These are phyloP conservation scores for Fraxinus excelsior DNA, from an alignment of 257 asterid genomes.

Conservation along the genomic window DNA sequence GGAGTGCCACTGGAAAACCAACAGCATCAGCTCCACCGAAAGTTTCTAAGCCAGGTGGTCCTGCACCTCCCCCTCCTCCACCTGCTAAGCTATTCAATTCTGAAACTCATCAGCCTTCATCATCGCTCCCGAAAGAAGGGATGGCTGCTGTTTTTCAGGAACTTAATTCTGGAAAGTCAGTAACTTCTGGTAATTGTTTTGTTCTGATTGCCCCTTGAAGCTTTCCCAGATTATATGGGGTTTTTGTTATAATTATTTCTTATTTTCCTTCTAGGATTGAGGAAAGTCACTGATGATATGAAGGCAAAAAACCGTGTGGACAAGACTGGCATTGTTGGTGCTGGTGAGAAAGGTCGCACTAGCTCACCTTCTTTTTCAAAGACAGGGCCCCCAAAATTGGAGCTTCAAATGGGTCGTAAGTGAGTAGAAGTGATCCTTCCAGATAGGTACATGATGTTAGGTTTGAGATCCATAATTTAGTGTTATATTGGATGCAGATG, in stretches of 20 bases:
- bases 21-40: slow-evolving; percentile 54
- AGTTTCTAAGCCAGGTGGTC: slow-evolving; percentile 57
- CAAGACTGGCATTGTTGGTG: slow-evolving; percentile 66
- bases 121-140: slow-evolving; percentile 80
- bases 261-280: slow-evolving; percentile 56
- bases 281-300: slow-evolving; percentile 94
- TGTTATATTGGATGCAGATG: slow-evolving; percentile 49
- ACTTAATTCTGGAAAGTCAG: slow-evolving; percentile 77
- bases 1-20: slow-evolving; percentile 81
- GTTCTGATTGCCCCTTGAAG: no score
- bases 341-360: slow-evolving; percentile 41
- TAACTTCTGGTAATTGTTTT: slow-evolving; percentile 62
- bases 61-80: slow-evolving; percentile 92
- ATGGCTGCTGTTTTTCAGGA: slow-evolving; percentile 96
- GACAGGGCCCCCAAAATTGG: slow-evolving; percentile 88
- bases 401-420: slow-evolving; percentile 99
- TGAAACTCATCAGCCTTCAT: slow-evolving; percentile 68
- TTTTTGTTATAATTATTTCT: background rate
- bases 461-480: background rate
- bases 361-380: slow-evolving; percentile 61
- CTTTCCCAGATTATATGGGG: no score
- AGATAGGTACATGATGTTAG: slow-evolving; percentile 8
- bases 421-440: slow-evolving; percentile 45
- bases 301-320: slow-evolving; percentile 85
- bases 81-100: slow-evolving; percentile 78